Evolutionary conservation across 495 filamentous ascomycete species (phyloP), one percentile per base, ranked within the genome.

Genomic region (Cudoniella acicularis): DNA sequence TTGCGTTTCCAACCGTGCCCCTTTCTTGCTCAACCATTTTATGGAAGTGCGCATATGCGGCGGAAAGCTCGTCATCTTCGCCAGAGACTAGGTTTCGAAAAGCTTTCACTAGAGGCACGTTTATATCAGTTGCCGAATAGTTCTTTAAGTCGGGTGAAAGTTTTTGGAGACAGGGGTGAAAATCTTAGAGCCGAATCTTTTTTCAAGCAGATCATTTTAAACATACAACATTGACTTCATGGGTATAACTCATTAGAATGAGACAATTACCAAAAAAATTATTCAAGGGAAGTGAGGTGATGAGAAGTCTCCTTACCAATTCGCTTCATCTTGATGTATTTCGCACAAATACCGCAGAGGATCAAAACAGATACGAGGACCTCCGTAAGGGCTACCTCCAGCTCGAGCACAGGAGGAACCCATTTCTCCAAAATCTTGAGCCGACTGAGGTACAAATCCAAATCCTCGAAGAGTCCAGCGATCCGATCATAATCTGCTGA

Each of bases 361-460:
- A 10, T 9, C 46, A 49, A 49, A n/a, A 49, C 46, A 20, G 46
- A 49, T 49, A 17, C 20, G 46, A 49, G 46, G 46, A 49, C 46
- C 46, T 49, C 13, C 9, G 20, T 20, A n/a, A 49, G 46, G 13
- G 46, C 46, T 49, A n/a, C 46, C 18, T 22, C 13, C 46, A 49
- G 46, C 18, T 49, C 13, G 9, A 17, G 46, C 20, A 49, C 20
- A n/a, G 46, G 18, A 49, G 46, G 46, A 20, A 49, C 46, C 13
- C 20, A 49, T 49, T 10, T 49, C 20, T 49, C 46, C 10, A 49
- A 22, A 17, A 49, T 49, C 20, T 49, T 49, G 13, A 49, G 20
- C 13, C 20, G 8, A n/a, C 46, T 49, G 8, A 49, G 46, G 46
- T 49, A 49, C 18, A 22, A 20, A n/a, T 22, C 46, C 46, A 49